A percentile compares a stretch with the other conserved stretches of the same genome.
Evolutionary conservation across 2,329 filamentous ascomycete species (phyloP).

Genomic region (Pezizomycotina sp.): DNA sequence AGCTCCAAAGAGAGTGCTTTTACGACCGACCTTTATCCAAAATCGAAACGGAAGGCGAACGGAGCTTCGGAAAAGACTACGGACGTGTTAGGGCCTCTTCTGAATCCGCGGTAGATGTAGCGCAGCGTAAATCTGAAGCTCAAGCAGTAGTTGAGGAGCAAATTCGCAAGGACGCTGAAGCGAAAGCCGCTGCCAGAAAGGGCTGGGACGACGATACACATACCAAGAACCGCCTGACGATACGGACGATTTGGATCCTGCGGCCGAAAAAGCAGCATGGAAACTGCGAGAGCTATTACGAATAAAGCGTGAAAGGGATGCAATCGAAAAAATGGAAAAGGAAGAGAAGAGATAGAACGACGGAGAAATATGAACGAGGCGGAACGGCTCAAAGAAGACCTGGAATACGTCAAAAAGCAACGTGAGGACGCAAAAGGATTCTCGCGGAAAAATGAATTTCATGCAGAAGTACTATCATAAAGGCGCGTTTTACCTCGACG

Average conservation of each 20-base stretch:
- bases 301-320: constrained; percentile 69
- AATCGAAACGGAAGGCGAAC: constrained; percentile 38
- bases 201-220: constrained; percentile 67
- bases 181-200: constrained; percentile 57
- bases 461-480: constrained; percentile 97
- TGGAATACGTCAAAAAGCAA: constrained; percentile 58
- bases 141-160: constrained; percentile 78
- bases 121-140: constrained; percentile 50
- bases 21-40: constrained; percentile 52
- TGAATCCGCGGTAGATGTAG: constrained; percentile 25
- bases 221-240: constrained; percentile 65
- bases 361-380: constrained; percentile 71
- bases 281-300: constrained; percentile 80
- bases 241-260: constrained; percentile 69
- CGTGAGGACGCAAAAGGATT: constrained; percentile 57
- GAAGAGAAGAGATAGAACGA: constrained; percentile 80
- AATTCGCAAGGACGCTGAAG: constrained; percentile 62
- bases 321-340: constrained; percentile 66
- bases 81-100: too few species aligned
- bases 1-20: constrained; percentile 38
- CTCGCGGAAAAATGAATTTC: constrained; percentile 64
- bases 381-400: constrained; percentile 73
- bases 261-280: constrained; percentile 82
- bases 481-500: constrained; percentile 84
- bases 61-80: constrained; percentile 5